phyloP scores from a whole-genome alignment of 805 yeast species.

The Suhomyces prunicola region DNA sequence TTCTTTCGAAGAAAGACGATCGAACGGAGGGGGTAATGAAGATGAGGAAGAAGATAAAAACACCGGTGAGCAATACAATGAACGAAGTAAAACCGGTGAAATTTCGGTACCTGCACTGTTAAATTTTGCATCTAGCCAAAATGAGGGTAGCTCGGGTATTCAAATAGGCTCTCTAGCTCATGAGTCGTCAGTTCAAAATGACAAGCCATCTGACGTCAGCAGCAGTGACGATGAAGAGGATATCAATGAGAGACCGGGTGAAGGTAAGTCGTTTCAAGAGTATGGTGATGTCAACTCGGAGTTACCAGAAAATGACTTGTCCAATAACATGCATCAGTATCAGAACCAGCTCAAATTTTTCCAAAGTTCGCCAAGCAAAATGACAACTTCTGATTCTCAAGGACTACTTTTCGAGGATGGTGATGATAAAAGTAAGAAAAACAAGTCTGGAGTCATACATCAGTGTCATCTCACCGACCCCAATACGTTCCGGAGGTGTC shows the following conservation, averaged over 20 bases:
- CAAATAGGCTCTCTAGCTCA: background rate
- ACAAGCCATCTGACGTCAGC: conserved; percentile 13
- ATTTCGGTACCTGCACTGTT: background rate
- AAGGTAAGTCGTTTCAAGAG: background rate
- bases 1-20: background rate
- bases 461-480: conserved; percentile 42
- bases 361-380: conserved; percentile 7
- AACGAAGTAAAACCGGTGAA: background rate
- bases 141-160: background rate
- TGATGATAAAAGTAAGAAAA: conserved; percentile 13
- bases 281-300: background rate
- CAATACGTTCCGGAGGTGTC: conserved; percentile 26
- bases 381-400: background rate
- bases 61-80: conserved; percentile 2
- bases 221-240: conserved; percentile 13
- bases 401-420: background rate
- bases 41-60: conserved; percentile 6
- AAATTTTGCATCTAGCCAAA: background rate
- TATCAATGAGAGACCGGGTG: background rate
- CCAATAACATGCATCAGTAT: conserved; percentile 1
- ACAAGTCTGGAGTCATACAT: conserved; percentile 31
- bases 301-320: background rate
- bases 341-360: conserved; percentile 8
- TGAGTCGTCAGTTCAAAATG: conserved; percentile 6
- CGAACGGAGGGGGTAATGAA: conserved; percentile 5